Evolutionary conservation across 371 early-diverging fungal genomes (phyloP), one percentile per base, ranked within the genome.

Genomic region (Catenaria anguillulae): DNA sequence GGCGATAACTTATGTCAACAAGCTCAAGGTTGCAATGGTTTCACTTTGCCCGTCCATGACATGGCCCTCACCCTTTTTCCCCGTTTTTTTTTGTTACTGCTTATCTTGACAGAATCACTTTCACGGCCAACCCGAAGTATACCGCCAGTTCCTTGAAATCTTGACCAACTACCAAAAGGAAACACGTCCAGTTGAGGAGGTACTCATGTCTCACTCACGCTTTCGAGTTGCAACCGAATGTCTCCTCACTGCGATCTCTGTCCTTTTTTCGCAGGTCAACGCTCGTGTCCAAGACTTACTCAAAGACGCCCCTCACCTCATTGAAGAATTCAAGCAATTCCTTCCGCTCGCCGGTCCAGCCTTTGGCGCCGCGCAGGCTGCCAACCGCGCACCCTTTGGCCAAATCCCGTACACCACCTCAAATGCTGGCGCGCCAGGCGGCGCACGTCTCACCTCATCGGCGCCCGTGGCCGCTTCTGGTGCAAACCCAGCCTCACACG

Each of bases 261-360:
- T n/a, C n/a, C n/a, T n/a, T n/a, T n/a, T n/a, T n/a, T n/a, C n/a
- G n/a, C 40, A 81, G 83, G 94, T 97, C 0, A 95, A 93, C 70
- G 78, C 84, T 0, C 88, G 92, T 68, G 92, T 96, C 12, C 82
- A 87, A 56, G 69, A 77, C 19, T 69, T 97, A 50, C 94, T 97
- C 69, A 78, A 83, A 42, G 78, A 75, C 17, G 89, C 88, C 0
- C 84, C 87, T 0, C 96, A 96, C 71, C 72, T 97, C 48, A 67
- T 97, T 60, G 91, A 88, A 42, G 97, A 97, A 70, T 96, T 97
- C 68, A 91, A 90, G 72, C 92, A 92, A 67, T 98, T 98, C 70
- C 71, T 97, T 46, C 96, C 97, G 0, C 90, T 90, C 62, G 80
- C 46, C n/a, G 13, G 62, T 8, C 52, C 62, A 33, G 34, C 72